phyloP scores from a whole-genome alignment of 1,139 yeast genomes.

The Protomyces macrosporus region DNA sequence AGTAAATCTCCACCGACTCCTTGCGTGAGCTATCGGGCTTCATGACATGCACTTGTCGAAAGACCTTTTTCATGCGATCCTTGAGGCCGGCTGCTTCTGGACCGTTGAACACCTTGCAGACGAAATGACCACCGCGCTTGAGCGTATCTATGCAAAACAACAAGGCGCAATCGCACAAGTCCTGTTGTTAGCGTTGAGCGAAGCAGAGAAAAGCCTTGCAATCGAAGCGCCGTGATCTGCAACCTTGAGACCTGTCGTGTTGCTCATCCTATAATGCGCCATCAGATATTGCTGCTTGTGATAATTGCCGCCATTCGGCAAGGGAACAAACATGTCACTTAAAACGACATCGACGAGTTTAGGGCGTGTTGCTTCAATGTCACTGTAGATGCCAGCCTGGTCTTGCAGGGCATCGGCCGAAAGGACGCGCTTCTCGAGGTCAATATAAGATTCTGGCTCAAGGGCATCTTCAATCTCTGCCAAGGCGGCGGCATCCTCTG shows the following conservation, averaged over 20 bases:
- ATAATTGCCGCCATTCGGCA: conserved; percentile 62
- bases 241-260: conserved; percentile 58
- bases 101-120: conserved; percentile 69
- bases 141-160: conserved; percentile 65
- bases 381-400: conserved; percentile 4
- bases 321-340: conserved; percentile 83
- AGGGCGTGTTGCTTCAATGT: conserved; percentile 16
- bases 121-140: conserved; percentile 63
- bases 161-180: conserved; percentile 86
- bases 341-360: conserved; percentile 57
- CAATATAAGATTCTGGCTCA: conserved; percentile 24
- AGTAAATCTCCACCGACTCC: conserved; percentile 65
- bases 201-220: conserved; percentile 38
- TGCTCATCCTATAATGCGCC: conserved; percentile 73
- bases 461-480: conserved; percentile 2
- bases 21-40: conserved; percentile 58
- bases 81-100: conserved; percentile 60
- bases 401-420: conserved; percentile 15
- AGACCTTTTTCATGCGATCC: conserved; percentile 53
- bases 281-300: conserved; percentile 59
- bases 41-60: conserved; percentile 52
- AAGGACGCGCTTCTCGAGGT: conserved; percentile 23
- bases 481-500: conserved; percentile 27
- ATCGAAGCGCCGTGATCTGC: conserved; percentile 59
- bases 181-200: conserved; percentile 42